A percentile compares a stretch with the other conserved stretches of the same genome.
phyloP scores from a whole-genome alignment of 495 filamentous ascomycete genomes.

The Hypoxylon crocopeplum region DNA sequence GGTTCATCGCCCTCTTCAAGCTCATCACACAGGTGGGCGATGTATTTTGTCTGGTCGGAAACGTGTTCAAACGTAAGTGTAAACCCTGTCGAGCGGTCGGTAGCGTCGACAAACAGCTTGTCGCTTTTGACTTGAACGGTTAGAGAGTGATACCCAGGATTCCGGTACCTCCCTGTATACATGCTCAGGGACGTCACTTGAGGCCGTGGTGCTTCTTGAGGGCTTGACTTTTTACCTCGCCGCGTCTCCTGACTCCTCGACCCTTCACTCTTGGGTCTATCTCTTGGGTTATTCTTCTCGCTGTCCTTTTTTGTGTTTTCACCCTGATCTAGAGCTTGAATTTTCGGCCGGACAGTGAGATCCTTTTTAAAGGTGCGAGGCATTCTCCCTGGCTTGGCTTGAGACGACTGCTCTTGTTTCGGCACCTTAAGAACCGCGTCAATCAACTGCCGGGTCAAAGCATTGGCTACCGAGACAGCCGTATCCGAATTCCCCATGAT shows the following conservation, averaged over 20 bases:
- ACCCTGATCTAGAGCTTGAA: background rate
- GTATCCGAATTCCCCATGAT: constrained; percentile 51
- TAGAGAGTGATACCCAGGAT: constrained; percentile 48
- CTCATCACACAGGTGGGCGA: background rate
- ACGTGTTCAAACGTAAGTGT: constrained; percentile 34
- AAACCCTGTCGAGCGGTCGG: constrained; percentile 39
- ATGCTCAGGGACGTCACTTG: constrained; percentile 39
- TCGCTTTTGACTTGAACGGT: constrained; percentile 31
- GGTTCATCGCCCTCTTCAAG: constrained; percentile 8
- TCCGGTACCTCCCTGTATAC: constrained; percentile 49
- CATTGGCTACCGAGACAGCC: constrained; percentile 17
- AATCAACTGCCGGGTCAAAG: constrained; percentile 44
- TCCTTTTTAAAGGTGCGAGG: background rate
- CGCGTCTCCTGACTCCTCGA: no score
- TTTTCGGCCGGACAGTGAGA: background rate
- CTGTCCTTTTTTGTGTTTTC: background rate
- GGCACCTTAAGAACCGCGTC: constrained; percentile 45
- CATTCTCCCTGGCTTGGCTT: constrained; percentile 11
- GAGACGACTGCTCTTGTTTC: constrained; percentile 10
- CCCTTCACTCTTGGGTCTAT: no score
- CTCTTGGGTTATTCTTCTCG: background rate
- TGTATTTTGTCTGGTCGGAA: constrained; percentile 29
- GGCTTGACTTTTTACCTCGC: constrained; percentile 17
- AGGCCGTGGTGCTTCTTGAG: constrained; percentile 4
- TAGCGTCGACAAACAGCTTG: constrained; percentile 45